These are phyloP conservation scores for Ogataea chonburiensis DNA, from an alignment of 805 yeast species.

Conservation along the genomic window DNA sequence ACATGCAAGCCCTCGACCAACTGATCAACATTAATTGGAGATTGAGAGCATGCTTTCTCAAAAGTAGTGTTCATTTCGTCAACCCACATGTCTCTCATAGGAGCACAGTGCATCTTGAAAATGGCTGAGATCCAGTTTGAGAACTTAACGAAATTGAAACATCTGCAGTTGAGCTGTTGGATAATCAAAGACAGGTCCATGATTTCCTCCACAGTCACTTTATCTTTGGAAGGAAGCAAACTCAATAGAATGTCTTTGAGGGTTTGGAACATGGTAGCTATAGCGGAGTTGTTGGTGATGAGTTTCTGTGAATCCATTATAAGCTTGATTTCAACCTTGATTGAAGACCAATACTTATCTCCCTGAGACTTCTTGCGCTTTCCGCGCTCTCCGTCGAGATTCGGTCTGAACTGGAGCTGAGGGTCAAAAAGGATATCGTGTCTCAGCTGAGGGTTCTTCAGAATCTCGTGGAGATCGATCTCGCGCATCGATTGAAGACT, in stretches of 20 bases:
- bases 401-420: conserved; percentile 85
- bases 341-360: conserved; percentile 81
- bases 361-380: conserved; percentile 70
- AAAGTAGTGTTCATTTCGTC: conserved; percentile 71
- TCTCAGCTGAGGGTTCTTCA: conserved; percentile 87
- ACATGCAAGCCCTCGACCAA: conserved; percentile 75
- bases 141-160: conserved; percentile 70
- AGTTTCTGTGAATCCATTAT: conserved; percentile 20
- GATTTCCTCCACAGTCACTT: conserved; percentile 61
- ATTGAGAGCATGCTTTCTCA: conserved; percentile 39
- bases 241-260: conserved; percentile 71
- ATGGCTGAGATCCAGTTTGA: conserved; percentile 73
- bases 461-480: conserved; percentile 82
- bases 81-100: conserved; percentile 91
- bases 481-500: conserved; percentile 78
- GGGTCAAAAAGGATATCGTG: conserved; percentile 94
- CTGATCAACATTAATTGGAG: conserved; percentile 31
- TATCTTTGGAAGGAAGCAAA: conserved; percentile 76
- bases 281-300: conserved; percentile 26
- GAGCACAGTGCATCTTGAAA: conserved; percentile 90
- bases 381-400: conserved; percentile 88
- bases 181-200: conserved; percentile 73
- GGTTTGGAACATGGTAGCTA: conserved; percentile 76
- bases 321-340: conserved; percentile 63
- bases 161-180: conserved; percentile 70